A percentile compares a stretch with the other conserved stretches of the same genome.
These are phyloP conservation scores for Globisporangium solare DNA, from an alignment of 352 stramenopile genomes.

Conservation along the genomic window DNA sequence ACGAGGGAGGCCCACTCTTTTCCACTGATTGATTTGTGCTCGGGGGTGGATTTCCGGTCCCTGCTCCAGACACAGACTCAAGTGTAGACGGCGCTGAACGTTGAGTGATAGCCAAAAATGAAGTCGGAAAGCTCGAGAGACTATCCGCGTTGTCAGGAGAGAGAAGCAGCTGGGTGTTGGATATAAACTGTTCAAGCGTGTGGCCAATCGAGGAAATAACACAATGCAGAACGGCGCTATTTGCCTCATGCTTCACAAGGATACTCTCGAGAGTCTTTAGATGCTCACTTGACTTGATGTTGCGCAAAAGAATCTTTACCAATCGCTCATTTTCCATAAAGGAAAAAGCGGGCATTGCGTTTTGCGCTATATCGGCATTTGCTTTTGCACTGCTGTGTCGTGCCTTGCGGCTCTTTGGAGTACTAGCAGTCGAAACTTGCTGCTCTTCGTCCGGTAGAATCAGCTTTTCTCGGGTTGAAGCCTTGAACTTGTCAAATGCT, in stretches of 20 bases:
- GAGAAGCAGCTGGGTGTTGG: constrained; percentile 14
- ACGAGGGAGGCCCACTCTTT: not conserved
- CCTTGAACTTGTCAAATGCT: constrained; percentile 42
- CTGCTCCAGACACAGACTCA: not conserved
- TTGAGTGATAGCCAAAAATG: constrained; percentile 11
- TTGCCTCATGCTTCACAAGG: constrained; percentile 45
- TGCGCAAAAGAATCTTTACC: constrained; percentile 66
- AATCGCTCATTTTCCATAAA: constrained; percentile 78
- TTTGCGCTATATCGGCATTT: not conserved
- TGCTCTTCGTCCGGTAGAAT: not conserved
- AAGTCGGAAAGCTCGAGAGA: not conserved
- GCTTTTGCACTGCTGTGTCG: constrained; percentile 8
- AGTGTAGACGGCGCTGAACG: not conserved
- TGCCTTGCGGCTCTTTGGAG: constrained; percentile 1
- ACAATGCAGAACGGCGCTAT: constrained; percentile 26
- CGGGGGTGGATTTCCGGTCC: not conserved
- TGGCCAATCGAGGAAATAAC: constrained; percentile 29
- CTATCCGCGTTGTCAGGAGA: not conserved
- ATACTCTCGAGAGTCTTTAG: constrained; percentile 42
- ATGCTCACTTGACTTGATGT: constrained; percentile 50
- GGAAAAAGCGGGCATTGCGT: constrained; percentile 20
- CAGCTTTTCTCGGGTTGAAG: constrained; percentile 1
- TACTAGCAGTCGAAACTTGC: not conserved
- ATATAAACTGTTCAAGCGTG: constrained; percentile 25
- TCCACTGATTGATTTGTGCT: not conserved